Base-by-base conservation (phyloP, 805 yeast genomes). In the Cyberlindnera misumaiensis region DNA sequence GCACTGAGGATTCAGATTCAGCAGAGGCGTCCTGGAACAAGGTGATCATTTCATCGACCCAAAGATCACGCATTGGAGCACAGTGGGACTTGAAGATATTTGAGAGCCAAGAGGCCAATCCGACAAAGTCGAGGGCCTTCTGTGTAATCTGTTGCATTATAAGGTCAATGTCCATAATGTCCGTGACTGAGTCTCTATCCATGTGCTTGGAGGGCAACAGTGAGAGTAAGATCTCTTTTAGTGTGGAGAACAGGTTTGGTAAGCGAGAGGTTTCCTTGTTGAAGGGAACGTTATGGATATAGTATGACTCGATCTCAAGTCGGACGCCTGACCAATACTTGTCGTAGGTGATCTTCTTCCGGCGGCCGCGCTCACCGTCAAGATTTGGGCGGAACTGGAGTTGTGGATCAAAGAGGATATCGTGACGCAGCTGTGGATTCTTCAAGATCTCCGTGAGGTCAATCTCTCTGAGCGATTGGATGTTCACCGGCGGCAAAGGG, bases 381-480 rank as follows among this genome's bases (percentile, higher is more conserved):
- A 88, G 65, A 54, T 86, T 85, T 22, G 95, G 95, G 57, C 97
- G 74, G 60, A 89, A 86, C 64, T 88, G 96, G 42, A 89, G 67
- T 54, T 84, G 85, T 13, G 96, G 94, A 63, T 89, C 96, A 56
- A 89, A 89, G 11, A 87, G 70, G 38, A 90, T 85, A 58, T 90
- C 97, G 60, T 89, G 97, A 46, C 97, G 74, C 40, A 89, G 67
- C 58, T 87, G 96, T 4, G 96, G 96, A 61, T 89, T 89, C 55
- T 84, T 85, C 49, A 89, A 69, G 38, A 90, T 89, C 55, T 87
- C 95, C 45, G 83, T 83, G 33, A 89, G 63, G 53, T 89, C 97
- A 42, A 89, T 83, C 57, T 87, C 96, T 49, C 81, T 78, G 48
- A 89, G 69, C 25, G 87, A 77, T 53, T 80, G 88, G 35, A 85